Evolutionary conservation across 768 basidiomycete species (phyloP).

Genomic region (Crassisporium funariophilum): DNA sequence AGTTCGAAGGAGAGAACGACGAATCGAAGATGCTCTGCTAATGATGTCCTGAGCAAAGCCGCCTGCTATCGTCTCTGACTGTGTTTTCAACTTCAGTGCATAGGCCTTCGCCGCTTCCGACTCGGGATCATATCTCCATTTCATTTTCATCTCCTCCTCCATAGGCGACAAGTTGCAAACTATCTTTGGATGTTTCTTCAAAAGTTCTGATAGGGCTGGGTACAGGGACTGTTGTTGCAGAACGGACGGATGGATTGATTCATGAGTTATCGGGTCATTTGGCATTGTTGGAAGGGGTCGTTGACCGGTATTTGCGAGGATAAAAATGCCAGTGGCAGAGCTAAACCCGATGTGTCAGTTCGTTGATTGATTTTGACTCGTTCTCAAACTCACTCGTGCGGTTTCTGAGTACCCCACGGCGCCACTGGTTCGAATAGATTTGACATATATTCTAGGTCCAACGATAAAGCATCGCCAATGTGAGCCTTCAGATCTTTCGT

Average conservation of each 20-base stretch:
- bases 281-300: slow-evolving; percentile 49
- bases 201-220: slow-evolving; percentile 32
- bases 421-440: slow-evolving; percentile 52
- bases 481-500: slow-evolving; percentile 48
- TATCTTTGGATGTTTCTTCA: slow-evolving; percentile 47
- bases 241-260: slow-evolving; percentile 65
- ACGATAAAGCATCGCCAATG: slow-evolving; percentile 52
- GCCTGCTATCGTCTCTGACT: background rate
- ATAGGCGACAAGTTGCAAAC: slow-evolving; percentile 47
- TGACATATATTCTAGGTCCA: slow-evolving; percentile 56
- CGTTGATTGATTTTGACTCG: background rate
- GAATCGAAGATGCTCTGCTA: slow-evolving; percentile 4
- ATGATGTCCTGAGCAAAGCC: slow-evolving; percentile 9
- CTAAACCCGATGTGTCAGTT: slow-evolving; percentile 32
- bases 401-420: slow-evolving; percentile 61
- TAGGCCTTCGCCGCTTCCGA: slow-evolving; percentile 23
- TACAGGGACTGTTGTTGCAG: slow-evolving; percentile 42
- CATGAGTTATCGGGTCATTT: slow-evolving; percentile 49
- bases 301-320: slow-evolving; percentile 42
- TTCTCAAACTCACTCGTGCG: slow-evolving; percentile 57
- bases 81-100: slow-evolving; percentile 12
- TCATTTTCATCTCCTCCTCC: slow-evolving; percentile 50
- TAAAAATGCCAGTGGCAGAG: slow-evolving; percentile 56
- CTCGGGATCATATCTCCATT: slow-evolving; percentile 47
- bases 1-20: slow-evolving; percentile 4